Conservation (phyloP, 2,329 filamentous ascomycete species). For the Aureobasidium sp. region DNA sequence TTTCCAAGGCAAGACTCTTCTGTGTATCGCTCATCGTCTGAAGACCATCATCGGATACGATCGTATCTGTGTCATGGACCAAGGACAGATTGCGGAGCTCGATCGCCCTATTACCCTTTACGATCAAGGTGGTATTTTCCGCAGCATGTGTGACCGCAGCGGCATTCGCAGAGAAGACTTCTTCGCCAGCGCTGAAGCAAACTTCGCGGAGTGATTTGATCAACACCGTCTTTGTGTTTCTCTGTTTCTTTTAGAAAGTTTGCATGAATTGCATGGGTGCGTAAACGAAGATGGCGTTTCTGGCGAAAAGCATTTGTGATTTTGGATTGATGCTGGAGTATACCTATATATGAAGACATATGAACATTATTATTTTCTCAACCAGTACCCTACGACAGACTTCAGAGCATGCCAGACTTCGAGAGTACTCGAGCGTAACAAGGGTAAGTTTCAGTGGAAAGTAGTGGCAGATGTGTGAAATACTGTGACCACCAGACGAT, state of each 20-base stretch:
- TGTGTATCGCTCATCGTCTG: conserved; percentile 88
- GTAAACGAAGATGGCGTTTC: not conserved
- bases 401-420: not conserved
- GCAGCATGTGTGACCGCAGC: conserved; percentile 81
- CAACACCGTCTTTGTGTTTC: not conserved
- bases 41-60: conserved; percentile 88
- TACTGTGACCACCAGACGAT: not conserved
- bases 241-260: not conserved
- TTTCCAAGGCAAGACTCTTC: conserved; percentile 77
- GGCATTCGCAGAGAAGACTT: conserved; percentile 58
- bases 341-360: conserved; percentile 5
- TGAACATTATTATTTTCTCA: not conserved
- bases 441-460: not conserved
- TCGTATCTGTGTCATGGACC: conserved; percentile 93
- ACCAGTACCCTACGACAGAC: too few species aligned
- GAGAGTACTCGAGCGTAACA: not conserved
- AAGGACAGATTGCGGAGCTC: conserved; percentile 78
- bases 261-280: conserved; percentile 4
- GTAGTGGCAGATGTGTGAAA: not conserved
- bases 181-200: conserved; percentile 13
- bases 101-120: conserved; percentile 70
- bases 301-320: not conserved
- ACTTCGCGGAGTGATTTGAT: not conserved
- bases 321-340: not conserved
- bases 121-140: conserved; percentile 69